Conservation (phyloP, 2,329 filamentous ascomycete species). For the Lasiodiplodia sp. region DNA sequence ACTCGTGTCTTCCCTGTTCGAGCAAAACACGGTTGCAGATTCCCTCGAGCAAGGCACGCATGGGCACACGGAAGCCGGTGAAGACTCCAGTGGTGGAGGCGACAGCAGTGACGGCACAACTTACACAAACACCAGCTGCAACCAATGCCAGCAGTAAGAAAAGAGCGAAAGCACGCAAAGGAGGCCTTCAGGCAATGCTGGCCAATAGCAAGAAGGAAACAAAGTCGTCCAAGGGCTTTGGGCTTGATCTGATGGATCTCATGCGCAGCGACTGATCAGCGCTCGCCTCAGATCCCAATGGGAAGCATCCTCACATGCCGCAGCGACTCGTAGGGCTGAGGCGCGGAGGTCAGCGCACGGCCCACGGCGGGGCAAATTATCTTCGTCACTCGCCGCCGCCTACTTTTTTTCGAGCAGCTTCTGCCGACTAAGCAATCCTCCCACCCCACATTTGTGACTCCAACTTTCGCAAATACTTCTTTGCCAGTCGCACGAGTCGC, state of each 20-base stretch:
- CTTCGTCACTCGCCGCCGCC: slow-evolving; percentile 25
- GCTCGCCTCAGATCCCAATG: slow-evolving; percentile 4
- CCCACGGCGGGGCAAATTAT: slow-evolving; percentile 21
- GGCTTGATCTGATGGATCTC: slow-evolving; percentile 62
- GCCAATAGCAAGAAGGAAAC: slow-evolving; percentile 49
- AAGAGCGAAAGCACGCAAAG: slow-evolving; percentile 62
- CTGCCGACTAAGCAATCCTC: slow-evolving; percentile 23
- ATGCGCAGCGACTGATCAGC: slow-evolving; percentile 49
- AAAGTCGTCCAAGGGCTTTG: slow-evolving; percentile 45
- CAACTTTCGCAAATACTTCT: not conserved
- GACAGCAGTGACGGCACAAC: not conserved
- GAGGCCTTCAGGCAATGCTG: slow-evolving; percentile 62
- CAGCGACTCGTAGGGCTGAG: slow-evolving; percentile 22
- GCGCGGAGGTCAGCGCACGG: slow-evolving; percentile 15
- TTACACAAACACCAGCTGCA: slow-evolving; percentile 36
- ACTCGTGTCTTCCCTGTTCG: slow-evolving; percentile 43
- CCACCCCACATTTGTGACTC: slow-evolving; percentile 14
- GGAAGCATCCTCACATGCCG: slow-evolving; percentile 1
- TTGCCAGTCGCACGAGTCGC: not conserved
- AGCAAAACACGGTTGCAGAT: slow-evolving; percentile 39
- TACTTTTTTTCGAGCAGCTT: slow-evolving; percentile 22
- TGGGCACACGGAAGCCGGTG: slow-evolving; percentile 35
- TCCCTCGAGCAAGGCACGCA: slow-evolving; percentile 35
- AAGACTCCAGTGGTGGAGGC: slow-evolving; percentile 25
- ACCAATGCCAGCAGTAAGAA: slow-evolving; percentile 60